Percentiles rank a stretch among this genome's conserved stretches.
These are phyloP conservation scores for Venturia oleaginea DNA, from an alignment of 2,329 filamentous ascomycete genomes.

Conservation along the genomic window DNA sequence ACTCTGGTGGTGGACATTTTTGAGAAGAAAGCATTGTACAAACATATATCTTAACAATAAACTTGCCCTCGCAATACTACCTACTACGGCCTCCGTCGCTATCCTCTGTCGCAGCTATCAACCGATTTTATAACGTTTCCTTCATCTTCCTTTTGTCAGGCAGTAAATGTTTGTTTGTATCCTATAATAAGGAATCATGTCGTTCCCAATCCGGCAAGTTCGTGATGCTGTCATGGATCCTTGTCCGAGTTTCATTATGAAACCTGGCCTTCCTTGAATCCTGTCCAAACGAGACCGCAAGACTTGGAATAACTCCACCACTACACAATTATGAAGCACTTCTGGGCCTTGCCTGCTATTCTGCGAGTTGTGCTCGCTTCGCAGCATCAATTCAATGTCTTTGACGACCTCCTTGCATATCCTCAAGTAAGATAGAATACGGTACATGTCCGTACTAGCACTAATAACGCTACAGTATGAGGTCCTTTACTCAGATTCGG, in stretches of 20 bases:
- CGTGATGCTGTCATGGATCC: background rate
- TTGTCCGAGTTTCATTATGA: background rate
- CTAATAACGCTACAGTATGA: slow-evolving; percentile 55
- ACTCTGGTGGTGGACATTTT: no score
- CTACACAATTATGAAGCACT: slow-evolving; percentile 31
- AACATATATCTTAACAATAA: no score
- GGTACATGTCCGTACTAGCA: background rate
- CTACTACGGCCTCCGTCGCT: no score
- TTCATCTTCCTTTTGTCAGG: no score
- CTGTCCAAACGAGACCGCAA: background rate
- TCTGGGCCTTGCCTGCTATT: slow-evolving; percentile 40
- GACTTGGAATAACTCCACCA: background rate
- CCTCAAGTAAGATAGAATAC: slow-evolving; percentile 56
- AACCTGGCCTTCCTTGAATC: slow-evolving; percentile 9
- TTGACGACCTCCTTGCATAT: slow-evolving; percentile 79
- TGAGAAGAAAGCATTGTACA: no score
- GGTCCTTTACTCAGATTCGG: slow-evolving; percentile 63
- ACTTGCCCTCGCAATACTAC: background rate
- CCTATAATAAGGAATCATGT: background rate
- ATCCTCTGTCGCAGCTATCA: no score
- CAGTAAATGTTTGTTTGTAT: background rate
- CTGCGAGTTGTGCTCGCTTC: slow-evolving; percentile 41
- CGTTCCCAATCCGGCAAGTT: background rate
- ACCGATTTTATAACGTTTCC: no score
- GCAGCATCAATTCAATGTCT: slow-evolving; percentile 66